phyloP scores from a whole-genome alignment of 2,329 filamentous ascomycete species.

The Penicillium capsulatum region DNA sequence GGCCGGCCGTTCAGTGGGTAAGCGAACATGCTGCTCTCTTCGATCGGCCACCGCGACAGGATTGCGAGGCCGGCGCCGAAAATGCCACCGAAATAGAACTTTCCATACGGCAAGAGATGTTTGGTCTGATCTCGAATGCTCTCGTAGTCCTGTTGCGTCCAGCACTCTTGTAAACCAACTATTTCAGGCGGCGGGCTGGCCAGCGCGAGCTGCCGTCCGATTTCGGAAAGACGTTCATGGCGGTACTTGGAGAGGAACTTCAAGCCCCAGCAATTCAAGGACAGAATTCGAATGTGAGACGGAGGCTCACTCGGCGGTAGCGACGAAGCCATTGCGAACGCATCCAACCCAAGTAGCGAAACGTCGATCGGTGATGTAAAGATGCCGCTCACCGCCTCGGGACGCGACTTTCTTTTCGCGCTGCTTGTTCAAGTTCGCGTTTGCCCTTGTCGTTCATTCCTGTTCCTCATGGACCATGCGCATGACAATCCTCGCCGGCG shows the following conservation, averaged over 20 bases:
- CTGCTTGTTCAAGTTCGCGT: slow-evolving; percentile 3
- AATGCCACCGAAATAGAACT: slow-evolving; percentile 86
- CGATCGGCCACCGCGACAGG: slow-evolving; percentile 85
- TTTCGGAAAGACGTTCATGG: slow-evolving; percentile 72
- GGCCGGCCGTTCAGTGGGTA: slow-evolving; percentile 93
- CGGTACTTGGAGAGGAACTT: slow-evolving; percentile 79
- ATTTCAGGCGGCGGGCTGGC: slow-evolving; percentile 70
- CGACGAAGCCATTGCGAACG: slow-evolving; percentile 14
- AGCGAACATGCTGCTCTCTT: slow-evolving; percentile 76
- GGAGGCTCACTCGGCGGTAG: slow-evolving; percentile 35
- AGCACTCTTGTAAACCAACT: slow-evolving; percentile 93
- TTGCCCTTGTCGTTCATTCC: slow-evolving; percentile 2
- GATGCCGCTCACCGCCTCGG: background rate
- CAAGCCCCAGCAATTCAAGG: slow-evolving; percentile 95
- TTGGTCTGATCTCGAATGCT: slow-evolving; percentile 70
- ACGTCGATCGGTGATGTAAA: background rate
- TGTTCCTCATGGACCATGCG: slow-evolving; percentile 24
- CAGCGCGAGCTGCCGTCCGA: slow-evolving; percentile 71
- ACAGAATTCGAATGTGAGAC: slow-evolving; percentile 69
- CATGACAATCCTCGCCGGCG: slow-evolving; percentile 32
- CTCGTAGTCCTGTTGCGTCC: slow-evolving; percentile 78
- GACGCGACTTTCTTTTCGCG: slow-evolving; percentile 12
- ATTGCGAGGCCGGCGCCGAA: slow-evolving; percentile 89
- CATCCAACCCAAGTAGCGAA: background rate
- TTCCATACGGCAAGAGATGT: slow-evolving; percentile 76